Evolutionary conservation across 1,284 basidiomycete genomes (phyloP), one percentile per base, ranked within the genome.

Genomic region (Phlebopus sp.): DNA sequence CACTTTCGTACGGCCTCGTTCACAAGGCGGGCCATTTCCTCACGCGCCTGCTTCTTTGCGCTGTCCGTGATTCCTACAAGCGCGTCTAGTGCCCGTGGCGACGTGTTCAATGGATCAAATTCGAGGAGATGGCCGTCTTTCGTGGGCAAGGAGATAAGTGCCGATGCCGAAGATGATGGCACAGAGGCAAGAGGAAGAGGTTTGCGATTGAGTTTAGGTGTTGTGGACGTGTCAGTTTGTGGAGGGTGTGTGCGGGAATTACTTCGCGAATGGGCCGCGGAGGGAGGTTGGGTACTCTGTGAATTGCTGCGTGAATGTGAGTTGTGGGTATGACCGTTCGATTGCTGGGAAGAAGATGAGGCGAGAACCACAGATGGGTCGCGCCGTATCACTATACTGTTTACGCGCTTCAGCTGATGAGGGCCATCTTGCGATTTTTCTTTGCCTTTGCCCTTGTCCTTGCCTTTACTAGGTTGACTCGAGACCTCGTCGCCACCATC

Each of bases 21-120:
- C 27, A 89, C 79, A 29, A 90, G 68, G 47, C 78, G 70, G 4
- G 78, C 73, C 78, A 90, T 85, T 54, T 90, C 87, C 43, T 81
- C 76, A 56, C 79, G 80, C 11, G 86, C 86, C 57, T 86, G 81
- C 61, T 85, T 86, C 74, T 90, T 90, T 31, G 88, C 86, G 56
- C 83, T 86, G 48, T 84, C 79, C 1, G 85, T 79, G 49, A 90
- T 86, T 3, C 86, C 86, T 49, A 86, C 82, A 10, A 90, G 70
- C 37, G 77, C 79, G 55, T 90, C 86, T 31, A 90, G 68, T 37
- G 82, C 73, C 2, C 76, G 72, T 0, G 86, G 85, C 0, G 84
- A 84, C 1, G 86, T 85, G 43, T 75, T 73, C 37, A 90, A 67
- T 5, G 88, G 86, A 56, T 90, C 84, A 55, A 91, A 88, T 65